Evolutionary conservation across 2,329 filamentous ascomycete genomes (phyloP), one percentile per base, ranked within the genome.

Genomic region (Curvularia eragrostidis): DNA sequence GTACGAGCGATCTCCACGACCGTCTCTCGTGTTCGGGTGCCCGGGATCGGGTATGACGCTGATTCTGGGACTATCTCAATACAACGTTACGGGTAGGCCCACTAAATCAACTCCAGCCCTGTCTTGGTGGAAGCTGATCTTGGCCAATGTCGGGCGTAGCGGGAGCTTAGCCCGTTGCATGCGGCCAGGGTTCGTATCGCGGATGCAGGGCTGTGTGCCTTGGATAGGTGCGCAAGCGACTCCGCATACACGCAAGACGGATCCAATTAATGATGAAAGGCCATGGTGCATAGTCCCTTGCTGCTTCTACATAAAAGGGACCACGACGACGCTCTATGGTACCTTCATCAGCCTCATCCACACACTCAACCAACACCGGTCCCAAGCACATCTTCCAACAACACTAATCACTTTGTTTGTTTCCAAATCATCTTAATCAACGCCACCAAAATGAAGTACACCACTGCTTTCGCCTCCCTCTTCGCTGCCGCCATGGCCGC

Each of bases 391-490:
- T 12, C 10, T 12, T 34, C 1, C 13, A 15, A 9, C 23, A 50
- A 7, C 26, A 36, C 64, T n/a, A 49, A 50, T 36, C 60, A 58
- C 54, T 65, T 65, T 67, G 48, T 47, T 30, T 21, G 9, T 46
- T 15, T 30, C 24, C 46, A 32, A 28, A 23, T 6, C 30, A 8
- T 8, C 21, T 2, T 26, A 62, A 48, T 51, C 48, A 28, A 48
- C 42, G 44, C 39, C 46, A 19, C 57, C 61, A 73, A 52, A 19
- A 78, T 78, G 75, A 76, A 77, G 70, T 70, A 67, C 63, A 52
- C 68, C 49, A 21, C 70, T 63, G 67, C 52, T 46, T 26, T 58
- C 41, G 39, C 52, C 15, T 36, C 56, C 6, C 34, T 58, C 47
- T 8, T 54, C 23, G 56, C 56, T 47, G 38, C 39, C 42, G 52